Evolutionary conservation across 345 rosid species (phyloP).

Genomic region (Linum tenue): DNA sequence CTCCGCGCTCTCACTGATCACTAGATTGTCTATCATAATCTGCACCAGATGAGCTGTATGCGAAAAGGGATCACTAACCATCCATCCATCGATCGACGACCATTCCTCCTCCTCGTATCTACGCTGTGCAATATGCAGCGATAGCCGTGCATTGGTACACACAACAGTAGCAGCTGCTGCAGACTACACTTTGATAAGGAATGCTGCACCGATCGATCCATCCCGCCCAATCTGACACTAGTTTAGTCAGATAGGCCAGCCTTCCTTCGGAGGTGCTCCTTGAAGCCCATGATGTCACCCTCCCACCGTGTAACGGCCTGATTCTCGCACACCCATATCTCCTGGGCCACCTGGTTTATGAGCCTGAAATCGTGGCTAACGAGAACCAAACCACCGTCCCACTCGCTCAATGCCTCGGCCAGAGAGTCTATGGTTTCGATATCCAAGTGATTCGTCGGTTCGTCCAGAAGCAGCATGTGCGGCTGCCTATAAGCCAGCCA

Average conservation of each 20-base stretch:
- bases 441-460: conserved; percentile 96
- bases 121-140: too few relatives aligned
- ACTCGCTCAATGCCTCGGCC: conserved; percentile 76
- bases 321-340: conserved; percentile 85
- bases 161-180: background rate
- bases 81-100: too few relatives aligned
- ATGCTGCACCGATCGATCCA: too few relatives aligned
- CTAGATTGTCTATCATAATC: too few relatives aligned
- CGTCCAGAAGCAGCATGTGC: conserved; percentile 81
- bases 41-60: too few relatives aligned
- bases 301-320: conserved; percentile 64
- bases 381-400: conserved; percentile 82
- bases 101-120: too few relatives aligned
- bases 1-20: too few relatives aligned
- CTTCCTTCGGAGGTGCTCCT: conserved; percentile 61
- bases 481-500: conserved; percentile 97
- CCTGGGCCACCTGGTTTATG: conserved; percentile 77
- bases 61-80: too few relatives aligned
- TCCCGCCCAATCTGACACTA: background rate
- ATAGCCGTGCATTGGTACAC: background rate
- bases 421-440: conserved; percentile 93
- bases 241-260: conserved; percentile 57
- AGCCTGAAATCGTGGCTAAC: conserved; percentile 91
- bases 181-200: background rate
- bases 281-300: conserved; percentile 81